These are phyloP conservation scores for Exobasidium cylindrosporum DNA, from an alignment of 1,284 basidiomycete genomes.

Conservation along the genomic window DNA sequence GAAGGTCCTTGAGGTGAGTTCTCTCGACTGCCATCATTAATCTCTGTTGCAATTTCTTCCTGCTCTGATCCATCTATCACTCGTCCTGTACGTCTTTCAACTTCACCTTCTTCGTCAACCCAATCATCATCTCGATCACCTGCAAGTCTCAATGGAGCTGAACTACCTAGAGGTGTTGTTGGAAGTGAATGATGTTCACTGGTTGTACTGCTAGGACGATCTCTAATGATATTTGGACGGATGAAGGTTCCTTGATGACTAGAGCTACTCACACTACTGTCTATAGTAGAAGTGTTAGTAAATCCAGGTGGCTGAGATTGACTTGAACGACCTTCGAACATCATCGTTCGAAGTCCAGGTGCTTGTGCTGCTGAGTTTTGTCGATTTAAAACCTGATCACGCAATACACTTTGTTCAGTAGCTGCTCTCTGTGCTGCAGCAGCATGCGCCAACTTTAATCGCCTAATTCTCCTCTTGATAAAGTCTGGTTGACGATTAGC, in stretches of 20 bases:
- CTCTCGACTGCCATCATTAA: neutral
- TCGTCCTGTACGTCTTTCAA: no score
- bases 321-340: slow-evolving; percentile 27
- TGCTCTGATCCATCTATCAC: neutral
- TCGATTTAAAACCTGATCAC: slow-evolving; percentile 42
- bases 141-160: neutral
- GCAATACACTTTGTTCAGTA: slow-evolving; percentile 37
- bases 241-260: neutral
- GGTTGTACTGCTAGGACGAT: neutral
- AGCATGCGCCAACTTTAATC: slow-evolving; percentile 41
- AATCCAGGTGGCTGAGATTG: neutral
- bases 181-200: neutral
- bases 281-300: slow-evolving; percentile 17
- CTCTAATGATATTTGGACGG: neutral
- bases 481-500: slow-evolving; percentile 41
- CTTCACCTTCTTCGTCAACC: slow-evolving; percentile 12
- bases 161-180: neutral
- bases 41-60: neutral
- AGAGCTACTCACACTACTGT: neutral
- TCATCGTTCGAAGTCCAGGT: slow-evolving; percentile 40
- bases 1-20: slow-evolving; percentile 3
- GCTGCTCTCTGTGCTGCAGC: slow-evolving; percentile 42
- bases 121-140: slow-evolving; percentile 14
- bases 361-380: slow-evolving; percentile 21
- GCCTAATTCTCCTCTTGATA: slow-evolving; percentile 37